Conservation (phyloP, 306 rosid genomes). For the Castanopsis chinensis region DNA sequence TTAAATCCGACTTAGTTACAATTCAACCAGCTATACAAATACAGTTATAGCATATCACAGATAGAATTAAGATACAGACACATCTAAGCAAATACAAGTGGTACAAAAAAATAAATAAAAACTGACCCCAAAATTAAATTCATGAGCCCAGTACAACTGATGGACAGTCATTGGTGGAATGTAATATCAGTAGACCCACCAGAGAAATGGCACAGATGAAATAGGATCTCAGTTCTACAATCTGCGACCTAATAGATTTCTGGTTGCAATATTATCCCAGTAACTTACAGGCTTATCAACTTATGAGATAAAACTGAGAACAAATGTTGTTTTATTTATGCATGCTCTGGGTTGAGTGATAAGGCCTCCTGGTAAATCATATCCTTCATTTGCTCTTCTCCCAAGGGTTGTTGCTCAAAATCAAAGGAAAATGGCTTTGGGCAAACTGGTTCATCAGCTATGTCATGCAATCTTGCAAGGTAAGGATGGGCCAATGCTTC, state of each 20-base stretch:
- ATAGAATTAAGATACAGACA: slow-evolving; percentile 35
- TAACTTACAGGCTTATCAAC: not conserved
- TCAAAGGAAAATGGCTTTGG: slow-evolving; percentile 73
- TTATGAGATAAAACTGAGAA: not conserved
- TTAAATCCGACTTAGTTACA: slow-evolving; percentile 12
- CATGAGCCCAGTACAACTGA: slow-evolving; percentile 32
- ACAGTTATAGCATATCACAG: slow-evolving; percentile 19
- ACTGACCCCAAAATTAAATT: slow-evolving; percentile 31
- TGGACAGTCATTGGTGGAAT: slow-evolving; percentile 22
- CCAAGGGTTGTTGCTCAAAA: slow-evolving; percentile 76
- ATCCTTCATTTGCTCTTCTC: slow-evolving; percentile 91
- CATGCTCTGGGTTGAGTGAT: slow-evolving; percentile 72
- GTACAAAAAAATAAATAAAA: not conserved
- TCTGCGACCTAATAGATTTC: not conserved
- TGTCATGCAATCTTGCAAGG: slow-evolving; percentile 89
- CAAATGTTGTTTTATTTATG: slow-evolving; percentile 21
- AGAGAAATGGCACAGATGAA: slow-evolving; percentile 27
- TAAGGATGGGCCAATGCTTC: slow-evolving; percentile 96
- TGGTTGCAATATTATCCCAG: not conserved
- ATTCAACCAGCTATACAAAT: slow-evolving; percentile 30
- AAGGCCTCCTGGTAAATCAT: slow-evolving; percentile 91
- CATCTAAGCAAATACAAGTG: slow-evolving; percentile 25
- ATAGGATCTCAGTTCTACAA: slow-evolving; percentile 17
- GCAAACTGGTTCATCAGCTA: slow-evolving; percentile 90
- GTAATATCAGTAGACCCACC: slow-evolving; percentile 25